These are phyloP conservation scores for Leucosporidium scottii DNA, from an alignment of 768 basidiomycete species.

Conservation along the genomic window DNA sequence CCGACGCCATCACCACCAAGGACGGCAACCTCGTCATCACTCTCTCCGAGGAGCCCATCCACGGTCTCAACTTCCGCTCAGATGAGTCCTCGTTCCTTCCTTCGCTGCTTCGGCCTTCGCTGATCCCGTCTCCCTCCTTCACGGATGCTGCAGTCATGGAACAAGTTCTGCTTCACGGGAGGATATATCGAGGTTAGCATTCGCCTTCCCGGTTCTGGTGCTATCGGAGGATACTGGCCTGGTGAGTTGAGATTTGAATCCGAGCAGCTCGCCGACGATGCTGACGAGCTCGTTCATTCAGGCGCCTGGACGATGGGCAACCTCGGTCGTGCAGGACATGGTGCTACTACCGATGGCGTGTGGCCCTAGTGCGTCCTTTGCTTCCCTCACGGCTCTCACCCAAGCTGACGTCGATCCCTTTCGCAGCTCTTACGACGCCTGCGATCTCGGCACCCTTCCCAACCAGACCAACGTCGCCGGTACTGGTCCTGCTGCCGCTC, in stretches of 20 bases:
- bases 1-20: conserved; percentile 64
- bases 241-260: conserved; percentile 62
- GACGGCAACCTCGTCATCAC: conserved; percentile 69
- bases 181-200: conserved; percentile 62
- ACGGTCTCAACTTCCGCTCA: conserved; percentile 72
- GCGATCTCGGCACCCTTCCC: conserved; percentile 78
- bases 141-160: conserved; percentile 72
- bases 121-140: too few species aligned
- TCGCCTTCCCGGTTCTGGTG: conserved; percentile 27
- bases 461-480: conserved; percentile 65
- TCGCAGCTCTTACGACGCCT: conserved; percentile 64
- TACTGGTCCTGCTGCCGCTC: conserved; percentile 52
- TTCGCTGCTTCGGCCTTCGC: too few species aligned
- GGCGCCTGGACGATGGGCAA: conserved; percentile 45
- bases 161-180: conserved; percentile 82
- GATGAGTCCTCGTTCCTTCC: conserved; percentile 36
- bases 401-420: conserved; percentile 45
- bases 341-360: conserved; percentile 75
- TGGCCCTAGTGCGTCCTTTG: conserved; percentile 40
- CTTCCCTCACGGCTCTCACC: too few species aligned
- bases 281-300: background rate
- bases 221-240: conserved; percentile 66
- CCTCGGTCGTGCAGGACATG: conserved; percentile 76
- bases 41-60: conserved; percentile 55
- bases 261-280: background rate